Evolutionary conservation across 129 eudicot species (phyloP), one percentile per base, ranked within the genome.

Genomic region (Sambucus nigra): DNA sequence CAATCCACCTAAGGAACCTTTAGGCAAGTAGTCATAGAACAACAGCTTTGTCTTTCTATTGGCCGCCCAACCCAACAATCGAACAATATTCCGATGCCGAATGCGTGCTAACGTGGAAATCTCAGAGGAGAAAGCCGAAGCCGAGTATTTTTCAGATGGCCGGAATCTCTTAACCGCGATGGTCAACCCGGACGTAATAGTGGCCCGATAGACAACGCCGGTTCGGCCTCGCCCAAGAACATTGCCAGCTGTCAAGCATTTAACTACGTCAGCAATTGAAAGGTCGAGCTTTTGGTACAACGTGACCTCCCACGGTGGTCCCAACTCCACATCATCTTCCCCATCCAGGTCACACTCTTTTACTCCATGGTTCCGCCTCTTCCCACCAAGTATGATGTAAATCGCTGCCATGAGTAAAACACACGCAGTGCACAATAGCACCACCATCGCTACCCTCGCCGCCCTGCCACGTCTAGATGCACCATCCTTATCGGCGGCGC

Each of bases 251-350:
- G 81, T 73, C 74, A 88, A 38, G 61, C 73, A 75, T 31, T 77
- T 78, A n/a, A 72, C 79, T 64, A 88, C 85, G 55, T 88, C 97
- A 22, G 56, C 53, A 23, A 88, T 84, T 19, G 95, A 81, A 22
- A 88, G 47, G 77, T 84, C 97, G 2, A 88, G 92, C 61, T 88
- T 88, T 31, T 88, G 97, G 72, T 80, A 88, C 41, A 88, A 47
- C 19, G 94, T 84, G 47, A 88, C 88, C 54, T 88, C 97, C 97
- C 97, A 88, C 0, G 97, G 97, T 11, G 87, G 83, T 0, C 82
- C 87, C 79, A 81, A 61, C 28, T 84, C 97, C 76, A 88, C 76
- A 59, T 88, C 94, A 63, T 69, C 72, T 0, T 78, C 69, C 22
- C 52, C 26, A 42, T 69, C 73, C 12, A 59, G 15, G 28, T 72